These are phyloP conservation scores for Ogataea trehaloabstinens DNA, from an alignment of 805 yeast species.

Conservation along the genomic window DNA sequence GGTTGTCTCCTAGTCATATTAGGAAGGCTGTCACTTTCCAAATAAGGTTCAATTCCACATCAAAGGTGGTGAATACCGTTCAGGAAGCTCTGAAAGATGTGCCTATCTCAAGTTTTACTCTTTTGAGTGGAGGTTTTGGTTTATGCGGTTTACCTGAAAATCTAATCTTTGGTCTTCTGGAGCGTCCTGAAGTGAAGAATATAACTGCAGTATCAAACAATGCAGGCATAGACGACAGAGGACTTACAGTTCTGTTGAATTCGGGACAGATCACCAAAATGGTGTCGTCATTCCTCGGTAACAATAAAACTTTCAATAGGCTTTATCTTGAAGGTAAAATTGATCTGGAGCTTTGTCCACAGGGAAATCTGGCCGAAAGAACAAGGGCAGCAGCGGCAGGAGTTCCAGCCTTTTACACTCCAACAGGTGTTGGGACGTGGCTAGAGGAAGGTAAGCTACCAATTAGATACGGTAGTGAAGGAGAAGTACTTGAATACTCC, in stretches of 20 bases:
- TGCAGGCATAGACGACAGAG: conserved; percentile 45
- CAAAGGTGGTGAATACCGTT: conserved; percentile 15
- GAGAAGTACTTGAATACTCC: conserved; percentile 34
- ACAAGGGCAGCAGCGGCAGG: conserved; percentile 49
- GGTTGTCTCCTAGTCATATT: no score
- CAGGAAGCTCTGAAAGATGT: conserved; percentile 35
- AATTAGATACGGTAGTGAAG: conserved; percentile 37
- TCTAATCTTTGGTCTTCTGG: conserved; percentile 36
- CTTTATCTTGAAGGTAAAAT: conserved; percentile 42
- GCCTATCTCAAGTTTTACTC: conserved; percentile 27
- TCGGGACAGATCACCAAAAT: conserved; percentile 43
- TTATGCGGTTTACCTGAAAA: conserved; percentile 48
- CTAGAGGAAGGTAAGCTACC: conserved; percentile 48
- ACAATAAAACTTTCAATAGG: conserved; percentile 39
- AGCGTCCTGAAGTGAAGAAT: conserved; percentile 32
- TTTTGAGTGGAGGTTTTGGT: conserved; percentile 51
- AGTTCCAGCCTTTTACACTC: conserved; percentile 47
- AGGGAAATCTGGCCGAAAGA: conserved; percentile 51
- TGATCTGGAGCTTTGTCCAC: conserved; percentile 48
- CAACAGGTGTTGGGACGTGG: conserved; percentile 54
- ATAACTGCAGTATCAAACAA: conserved; percentile 48
- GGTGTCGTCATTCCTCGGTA: conserved; percentile 48
- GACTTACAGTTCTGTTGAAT: conserved; percentile 40
- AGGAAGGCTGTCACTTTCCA: no score
- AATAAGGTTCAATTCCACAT: background rate